Evolutionary conservation across 2,329 filamentous ascomycete genomes (phyloP).

Genomic region (Neonectria faginata): DNA sequence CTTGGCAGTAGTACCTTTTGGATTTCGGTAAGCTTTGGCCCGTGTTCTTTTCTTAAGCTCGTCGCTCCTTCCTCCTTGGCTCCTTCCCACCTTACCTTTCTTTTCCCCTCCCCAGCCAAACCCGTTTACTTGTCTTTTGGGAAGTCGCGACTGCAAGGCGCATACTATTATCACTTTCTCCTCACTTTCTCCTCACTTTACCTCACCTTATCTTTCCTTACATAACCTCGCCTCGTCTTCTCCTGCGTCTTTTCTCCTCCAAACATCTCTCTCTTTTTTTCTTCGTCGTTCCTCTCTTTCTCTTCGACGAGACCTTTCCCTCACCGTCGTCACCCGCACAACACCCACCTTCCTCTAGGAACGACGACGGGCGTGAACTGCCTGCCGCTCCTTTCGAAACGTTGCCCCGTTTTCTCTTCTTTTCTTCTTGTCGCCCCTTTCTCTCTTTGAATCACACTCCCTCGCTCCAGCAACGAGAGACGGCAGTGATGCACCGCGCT

Average conservation of each 20-base stretch:
- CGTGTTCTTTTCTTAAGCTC: background rate
- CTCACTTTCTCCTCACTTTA: constrained; percentile 8
- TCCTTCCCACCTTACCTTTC: background rate
- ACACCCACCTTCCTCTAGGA: constrained; percentile 20
- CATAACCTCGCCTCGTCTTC: background rate
- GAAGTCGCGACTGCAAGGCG: constrained; percentile 3
- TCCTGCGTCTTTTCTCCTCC: background rate
- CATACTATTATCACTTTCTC: background rate
- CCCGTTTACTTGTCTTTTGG: background rate
- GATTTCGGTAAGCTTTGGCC: constrained; percentile 5
- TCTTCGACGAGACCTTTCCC: constrained; percentile 24
- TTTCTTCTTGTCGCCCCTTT: constrained; percentile 14
- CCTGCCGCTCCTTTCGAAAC: constrained; percentile 31
- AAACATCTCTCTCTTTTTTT: background rate
- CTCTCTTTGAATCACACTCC: constrained; percentile 27
- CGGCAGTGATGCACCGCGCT: constrained; percentile 19
- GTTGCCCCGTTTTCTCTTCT: constrained; percentile 20
- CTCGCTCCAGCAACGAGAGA: constrained; percentile 16
- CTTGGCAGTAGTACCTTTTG: constrained; percentile 8
- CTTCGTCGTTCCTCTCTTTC: constrained; percentile 17
- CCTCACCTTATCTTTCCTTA: constrained; percentile 11
- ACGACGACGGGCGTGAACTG: constrained; percentile 31
- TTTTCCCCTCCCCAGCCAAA: background rate
- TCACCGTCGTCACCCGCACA: constrained; percentile 13
- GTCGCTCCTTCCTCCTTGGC: background rate